Conservation (phyloP, 2,329 filamentous ascomycete species). For the Aspergillus pseudotamarii region DNA sequence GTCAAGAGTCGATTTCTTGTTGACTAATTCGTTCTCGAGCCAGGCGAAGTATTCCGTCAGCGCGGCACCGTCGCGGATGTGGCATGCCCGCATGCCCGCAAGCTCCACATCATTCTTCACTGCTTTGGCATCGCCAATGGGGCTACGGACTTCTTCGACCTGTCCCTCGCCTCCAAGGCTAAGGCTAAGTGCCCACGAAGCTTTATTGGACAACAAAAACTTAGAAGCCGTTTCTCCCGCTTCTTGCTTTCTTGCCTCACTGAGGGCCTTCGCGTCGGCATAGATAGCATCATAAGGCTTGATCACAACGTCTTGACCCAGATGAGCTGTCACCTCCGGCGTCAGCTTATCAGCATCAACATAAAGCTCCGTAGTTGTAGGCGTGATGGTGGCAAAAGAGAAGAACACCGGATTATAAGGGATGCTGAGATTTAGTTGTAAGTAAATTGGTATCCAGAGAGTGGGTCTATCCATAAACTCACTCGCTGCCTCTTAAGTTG, state of each 20-base stretch:
- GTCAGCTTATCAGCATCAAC: constrained; percentile 78
- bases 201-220: constrained; percentile 83
- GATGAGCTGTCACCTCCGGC: constrained; percentile 67
- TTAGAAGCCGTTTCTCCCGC: constrained; percentile 55
- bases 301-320: constrained; percentile 70
- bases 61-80: constrained; percentile 89
- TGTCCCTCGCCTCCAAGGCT: constrained; percentile 82
- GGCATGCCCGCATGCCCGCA: constrained; percentile 89
- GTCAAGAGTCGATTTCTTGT: constrained; percentile 73
- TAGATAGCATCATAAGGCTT: constrained; percentile 85
- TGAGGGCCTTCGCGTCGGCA: constrained; percentile 70
- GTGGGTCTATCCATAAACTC: constrained; percentile 26
- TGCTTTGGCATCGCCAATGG: constrained; percentile 87
- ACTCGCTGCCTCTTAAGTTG: constrained; percentile 89
- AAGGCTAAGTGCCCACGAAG: constrained; percentile 89
- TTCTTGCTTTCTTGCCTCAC: constrained; percentile 46
- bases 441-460: background rate
- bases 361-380: constrained; percentile 75
- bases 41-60: constrained; percentile 93
- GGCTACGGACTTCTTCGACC: constrained; percentile 85
- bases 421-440: constrained; percentile 56
- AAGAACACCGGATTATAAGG: constrained; percentile 99
- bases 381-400: constrained; percentile 88
- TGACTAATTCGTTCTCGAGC: constrained; percentile 85
- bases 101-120: constrained; percentile 91